These are phyloP conservation scores for Erythrophleum ivorense DNA, from an alignment of 331 rosid species.

Conservation along the genomic window DNA sequence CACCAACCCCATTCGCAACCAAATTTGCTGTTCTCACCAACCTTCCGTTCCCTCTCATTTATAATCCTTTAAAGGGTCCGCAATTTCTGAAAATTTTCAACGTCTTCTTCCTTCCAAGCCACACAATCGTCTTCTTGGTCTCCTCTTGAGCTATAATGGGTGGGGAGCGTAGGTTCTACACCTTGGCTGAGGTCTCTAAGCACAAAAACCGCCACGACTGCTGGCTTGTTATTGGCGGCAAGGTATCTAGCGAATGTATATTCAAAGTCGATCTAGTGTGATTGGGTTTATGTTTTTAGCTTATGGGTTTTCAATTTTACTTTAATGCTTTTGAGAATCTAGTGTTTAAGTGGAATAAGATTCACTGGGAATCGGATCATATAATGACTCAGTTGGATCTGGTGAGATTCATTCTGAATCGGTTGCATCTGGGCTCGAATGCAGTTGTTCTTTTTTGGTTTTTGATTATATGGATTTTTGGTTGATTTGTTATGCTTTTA, in stretches of 20 bases:
- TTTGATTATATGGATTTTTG: background rate
- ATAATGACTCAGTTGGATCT: conserved; percentile 6
- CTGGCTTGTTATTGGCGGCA: conserved; percentile 76
- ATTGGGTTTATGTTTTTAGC: background rate
- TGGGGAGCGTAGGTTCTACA: conserved; percentile 49
- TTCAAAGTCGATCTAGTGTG: background rate
- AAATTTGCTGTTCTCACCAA: conserved; percentile 34
- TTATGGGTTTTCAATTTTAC: background rate
- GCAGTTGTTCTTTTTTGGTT: background rate
- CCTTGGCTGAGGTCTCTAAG: conserved; percentile 59
- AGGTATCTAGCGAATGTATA: conserved; percentile 45
- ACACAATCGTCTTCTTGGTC: background rate
- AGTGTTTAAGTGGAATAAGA: background rate
- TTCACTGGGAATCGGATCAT: background rate
- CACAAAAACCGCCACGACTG: conserved; percentile 65
- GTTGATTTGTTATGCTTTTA: background rate
- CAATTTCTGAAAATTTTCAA: conserved; percentile 19
- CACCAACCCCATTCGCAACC: conserved; percentile 11
- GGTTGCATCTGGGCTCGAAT: background rate
- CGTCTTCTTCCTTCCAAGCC: background rate
- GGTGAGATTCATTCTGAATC: background rate
- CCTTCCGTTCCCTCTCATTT: conserved; percentile 32
- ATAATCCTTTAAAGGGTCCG: conserved; percentile 27
- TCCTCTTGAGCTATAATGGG: conserved; percentile 52
- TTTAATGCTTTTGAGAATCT: background rate